A percentile compares a stretch with the other conserved stretches of the same genome.
Evolutionary conservation across 164 flowering plant species (phyloP).

Genomic region (Dillenia suffruticosa): DNA sequence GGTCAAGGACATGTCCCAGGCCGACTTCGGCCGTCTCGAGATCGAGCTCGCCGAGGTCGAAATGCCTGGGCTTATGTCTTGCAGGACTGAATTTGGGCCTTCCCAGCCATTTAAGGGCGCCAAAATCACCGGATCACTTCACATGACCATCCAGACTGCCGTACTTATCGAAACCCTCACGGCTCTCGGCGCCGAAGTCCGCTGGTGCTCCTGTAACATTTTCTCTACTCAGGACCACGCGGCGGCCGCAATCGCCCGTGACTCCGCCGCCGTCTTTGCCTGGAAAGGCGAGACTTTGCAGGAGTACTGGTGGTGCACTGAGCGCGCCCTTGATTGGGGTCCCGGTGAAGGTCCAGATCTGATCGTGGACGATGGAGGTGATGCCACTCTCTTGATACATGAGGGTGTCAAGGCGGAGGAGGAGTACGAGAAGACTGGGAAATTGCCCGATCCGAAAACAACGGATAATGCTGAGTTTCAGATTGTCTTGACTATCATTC

Average conservation of each 20-base stretch:
- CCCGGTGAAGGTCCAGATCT: conserved; percentile 71
- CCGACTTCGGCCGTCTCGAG: conserved; percentile 77
- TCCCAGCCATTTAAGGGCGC: conserved; percentile 76
- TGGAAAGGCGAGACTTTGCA: conserved; percentile 82
- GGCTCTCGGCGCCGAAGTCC: conserved; percentile 72
- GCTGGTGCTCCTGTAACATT: conserved; percentile 84
- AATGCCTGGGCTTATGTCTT: conserved; percentile 74
- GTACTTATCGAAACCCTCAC: conserved; percentile 74
- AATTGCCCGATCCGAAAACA: conserved; percentile 44
- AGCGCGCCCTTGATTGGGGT: conserved; percentile 77
- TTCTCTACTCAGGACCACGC: conserved; percentile 86
- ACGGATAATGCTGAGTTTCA: conserved; percentile 59
- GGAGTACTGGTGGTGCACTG: conserved; percentile 92
- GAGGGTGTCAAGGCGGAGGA: conserved; percentile 82
- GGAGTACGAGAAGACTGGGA: conserved; percentile 49
- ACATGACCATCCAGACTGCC: conserved; percentile 84
- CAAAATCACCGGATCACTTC: conserved; percentile 64
- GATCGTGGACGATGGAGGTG: conserved; percentile 82
- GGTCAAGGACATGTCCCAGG: conserved; percentile 79
- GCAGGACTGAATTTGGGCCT: conserved; percentile 65
- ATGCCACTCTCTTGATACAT: conserved; percentile 66
- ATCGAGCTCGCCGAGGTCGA: conserved; percentile 77
- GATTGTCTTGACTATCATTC: conserved; percentile 49
- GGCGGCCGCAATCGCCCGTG: conserved; percentile 75
- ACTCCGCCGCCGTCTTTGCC: conserved; percentile 69